Evolutionary conservation across 75 land plant species (phyloP).

Genomic region (Larix kaempferi): DNA sequence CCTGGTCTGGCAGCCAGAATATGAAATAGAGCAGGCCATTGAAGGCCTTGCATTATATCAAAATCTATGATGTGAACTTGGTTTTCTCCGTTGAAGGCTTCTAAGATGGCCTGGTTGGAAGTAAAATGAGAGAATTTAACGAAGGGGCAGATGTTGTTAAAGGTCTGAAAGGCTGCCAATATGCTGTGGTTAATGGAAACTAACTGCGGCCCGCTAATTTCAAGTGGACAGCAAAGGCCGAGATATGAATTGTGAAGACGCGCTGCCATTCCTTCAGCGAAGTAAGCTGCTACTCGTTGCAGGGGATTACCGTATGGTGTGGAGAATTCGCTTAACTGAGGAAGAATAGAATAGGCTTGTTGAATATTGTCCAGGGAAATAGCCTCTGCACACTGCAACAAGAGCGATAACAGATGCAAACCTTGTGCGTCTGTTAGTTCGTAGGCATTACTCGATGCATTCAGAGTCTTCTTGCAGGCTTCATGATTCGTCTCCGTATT

Average conservation of each 20-base stretch:
- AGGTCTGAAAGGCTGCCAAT: conserved; percentile 35
- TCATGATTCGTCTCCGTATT: no score
- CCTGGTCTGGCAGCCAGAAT: conserved; percentile 47
- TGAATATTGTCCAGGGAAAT: conserved; percentile 41
- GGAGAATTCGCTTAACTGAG: conserved; percentile 37
- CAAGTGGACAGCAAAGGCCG: conserved; percentile 29
- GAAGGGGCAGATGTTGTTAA: conserved; percentile 61
- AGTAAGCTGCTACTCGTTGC: conserved; percentile 50
- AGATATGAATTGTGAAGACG: conserved; percentile 46
- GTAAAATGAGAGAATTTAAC: conserved; percentile 77
- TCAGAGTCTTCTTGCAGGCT: no score
- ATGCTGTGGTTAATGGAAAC: conserved; percentile 10
- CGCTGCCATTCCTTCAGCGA: conserved; percentile 44
- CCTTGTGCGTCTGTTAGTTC: conserved; percentile 29
- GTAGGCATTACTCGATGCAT: no score
- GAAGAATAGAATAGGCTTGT: conserved; percentile 32
- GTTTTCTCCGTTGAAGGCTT: conserved; percentile 38
- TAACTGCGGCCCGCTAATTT: not conserved
- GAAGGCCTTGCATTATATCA: conserved; percentile 76
- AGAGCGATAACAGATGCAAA: conserved; percentile 37
- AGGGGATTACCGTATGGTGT: conserved; percentile 49
- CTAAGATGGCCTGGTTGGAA: conserved; percentile 71
- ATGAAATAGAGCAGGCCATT: conserved; percentile 73
- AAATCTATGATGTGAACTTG: conserved; percentile 66
- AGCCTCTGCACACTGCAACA: conserved; percentile 51